Percentiles rank a stretch among this genome's conserved stretches.
These are phyloP conservation scores for Kwoniella pini DNA, from an alignment of 768 basidiomycete genomes.

Conservation along the genomic window DNA sequence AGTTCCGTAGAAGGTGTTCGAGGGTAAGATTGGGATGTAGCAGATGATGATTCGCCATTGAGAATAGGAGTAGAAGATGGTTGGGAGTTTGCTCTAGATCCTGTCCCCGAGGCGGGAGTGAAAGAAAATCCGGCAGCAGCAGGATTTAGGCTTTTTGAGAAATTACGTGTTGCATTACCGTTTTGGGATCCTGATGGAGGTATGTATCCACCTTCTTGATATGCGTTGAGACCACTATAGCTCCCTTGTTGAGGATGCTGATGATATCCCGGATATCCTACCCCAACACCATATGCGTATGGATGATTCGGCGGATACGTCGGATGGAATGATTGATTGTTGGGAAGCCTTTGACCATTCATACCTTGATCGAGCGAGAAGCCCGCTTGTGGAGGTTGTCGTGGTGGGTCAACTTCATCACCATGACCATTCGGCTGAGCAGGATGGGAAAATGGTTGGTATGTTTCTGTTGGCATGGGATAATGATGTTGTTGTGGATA, in stretches of 20 bases:
- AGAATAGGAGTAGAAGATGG: constrained; percentile 10
- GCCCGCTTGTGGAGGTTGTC: neutral
- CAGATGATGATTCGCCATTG: constrained; percentile 3
- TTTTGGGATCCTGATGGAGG: constrained; percentile 6
- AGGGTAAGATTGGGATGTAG: neutral
- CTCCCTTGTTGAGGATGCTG: constrained; percentile 19
- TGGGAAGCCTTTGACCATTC: constrained; percentile 10
- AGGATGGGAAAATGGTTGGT: neutral
- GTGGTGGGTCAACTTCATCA: neutral
- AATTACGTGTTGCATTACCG: neutral
- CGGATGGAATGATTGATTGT: constrained; percentile 22
- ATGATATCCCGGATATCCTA: constrained; percentile 32
- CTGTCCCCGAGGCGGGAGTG: constrained; percentile 10
- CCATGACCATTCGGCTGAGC: constrained; percentile 2
- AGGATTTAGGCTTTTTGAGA: constrained; percentile 36
- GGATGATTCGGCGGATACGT: constrained; percentile 36
- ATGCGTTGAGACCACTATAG: constrained; percentile 19
- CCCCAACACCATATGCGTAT: constrained; percentile 41
- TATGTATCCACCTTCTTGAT: constrained; percentile 6
- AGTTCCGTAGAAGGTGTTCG: constrained; percentile 10
- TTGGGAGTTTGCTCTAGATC: constrained; percentile 13
- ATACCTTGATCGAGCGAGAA: constrained; percentile 6
- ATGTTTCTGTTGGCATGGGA: constrained; percentile 5
- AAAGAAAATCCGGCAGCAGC: constrained; percentile 43
- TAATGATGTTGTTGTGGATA: constrained; percentile 3